Evolutionary conservation across 257 asterid genomes (phyloP), one percentile per base, ranked within the genome.

Genomic region (Capsicum rhomboideum): DNA sequence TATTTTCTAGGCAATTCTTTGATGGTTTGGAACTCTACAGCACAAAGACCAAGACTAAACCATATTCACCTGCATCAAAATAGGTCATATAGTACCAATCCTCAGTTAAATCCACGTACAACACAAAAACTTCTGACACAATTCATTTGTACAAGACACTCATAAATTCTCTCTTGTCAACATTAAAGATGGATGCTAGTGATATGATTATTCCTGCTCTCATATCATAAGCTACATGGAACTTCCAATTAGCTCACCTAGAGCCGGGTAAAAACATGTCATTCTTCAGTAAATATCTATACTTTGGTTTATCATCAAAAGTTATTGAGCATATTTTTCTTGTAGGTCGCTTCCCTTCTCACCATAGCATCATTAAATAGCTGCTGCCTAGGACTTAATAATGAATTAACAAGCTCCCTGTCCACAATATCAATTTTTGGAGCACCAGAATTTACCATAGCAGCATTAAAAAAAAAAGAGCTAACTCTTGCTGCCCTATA

Each of bases 191-290:
- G 28, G 93, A 91, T 12, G 95, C 98, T 49, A 85, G 66, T 26
- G 97, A 92, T 80, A 95, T 88, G 21, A 89, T 79, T 16, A 90
- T 49, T n/a, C 98, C 98, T 0, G 92, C 94, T 86, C 94, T 85
- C 93, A 91, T 91, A 87, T 95, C 97, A 53, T 86, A 93, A 49
- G 91, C 86, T 16, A 91, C 14, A 67, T 93, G 97, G 49, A 94
- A 88, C 52, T 82, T 86, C 97, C 98, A 94, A 82, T 89, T 81
- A 8, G 85, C 91, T 96, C 97, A 94, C 87, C 98, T 92, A 85
- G 79, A 64, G 31, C 63, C 53, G 10, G 67, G 34, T 6, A 20
- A 59, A 78, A 49, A 13, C 21, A 3, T 82, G 13, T 63, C 61
- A 63, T 42, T 10, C 4, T 20, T 56, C 28, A 20, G 12, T 26